These are phyloP conservation scores for Chlorella vulgaris DNA, from an alignment of 139 green algal species.

Conservation along the genomic window DNA sequence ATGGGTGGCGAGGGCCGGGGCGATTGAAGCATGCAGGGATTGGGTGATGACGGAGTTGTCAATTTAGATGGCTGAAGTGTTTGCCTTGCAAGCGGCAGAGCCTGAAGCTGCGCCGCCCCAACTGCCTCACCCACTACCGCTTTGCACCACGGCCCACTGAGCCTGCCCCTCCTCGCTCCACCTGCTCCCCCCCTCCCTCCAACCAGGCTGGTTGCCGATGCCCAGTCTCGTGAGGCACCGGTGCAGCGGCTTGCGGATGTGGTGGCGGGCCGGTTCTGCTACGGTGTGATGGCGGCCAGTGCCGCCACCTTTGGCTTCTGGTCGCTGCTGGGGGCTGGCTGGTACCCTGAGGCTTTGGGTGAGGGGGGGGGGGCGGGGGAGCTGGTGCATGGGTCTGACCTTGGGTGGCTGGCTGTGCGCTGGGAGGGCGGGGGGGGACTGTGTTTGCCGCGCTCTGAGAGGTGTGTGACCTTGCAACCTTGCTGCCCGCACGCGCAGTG, in stretches of 20 bases:
- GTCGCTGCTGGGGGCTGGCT: slow-evolving; percentile 39
- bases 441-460: background rate
- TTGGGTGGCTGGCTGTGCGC: too few relatives aligned
- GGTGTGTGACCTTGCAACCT: too few relatives aligned
- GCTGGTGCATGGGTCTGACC: background rate
- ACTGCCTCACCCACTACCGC: too few relatives aligned
- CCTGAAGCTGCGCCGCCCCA: background rate
- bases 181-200: background rate
- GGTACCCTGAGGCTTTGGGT: slow-evolving; percentile 62
- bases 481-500: too few relatives aligned
- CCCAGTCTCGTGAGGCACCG: slow-evolving; percentile 82
- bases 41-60: too few relatives aligned
- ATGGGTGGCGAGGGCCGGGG: background rate
- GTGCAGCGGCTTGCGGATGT: slow-evolving; percentile 92
- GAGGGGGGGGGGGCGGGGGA: slow-evolving; percentile 26
- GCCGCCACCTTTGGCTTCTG: slow-evolving; percentile 91
- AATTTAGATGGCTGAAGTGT: background rate
- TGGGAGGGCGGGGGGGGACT: background rate
- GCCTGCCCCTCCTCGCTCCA: background rate
- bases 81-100: background rate
- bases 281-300: slow-evolving; percentile 85
- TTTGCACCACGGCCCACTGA: too few relatives aligned
- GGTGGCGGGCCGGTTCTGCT: slow-evolving; percentile 92
- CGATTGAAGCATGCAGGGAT: too few relatives aligned
- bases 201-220: slow-evolving; percentile 71